These are phyloP conservation scores for Caryopteris hybrid DNA, from an alignment of 305 asterid genomes.

Conservation along the genomic window DNA sequence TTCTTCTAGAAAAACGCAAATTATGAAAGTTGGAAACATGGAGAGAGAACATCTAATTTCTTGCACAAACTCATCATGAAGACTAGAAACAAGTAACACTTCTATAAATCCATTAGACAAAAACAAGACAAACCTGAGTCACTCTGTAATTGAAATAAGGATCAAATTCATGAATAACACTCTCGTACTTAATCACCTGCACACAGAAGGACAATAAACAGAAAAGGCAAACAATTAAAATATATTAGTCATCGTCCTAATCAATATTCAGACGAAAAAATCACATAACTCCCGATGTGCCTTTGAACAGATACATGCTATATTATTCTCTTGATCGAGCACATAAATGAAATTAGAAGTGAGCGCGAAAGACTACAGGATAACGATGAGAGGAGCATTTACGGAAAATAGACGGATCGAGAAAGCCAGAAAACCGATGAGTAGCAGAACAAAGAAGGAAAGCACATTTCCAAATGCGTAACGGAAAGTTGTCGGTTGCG, in stretches of 20 bases:
- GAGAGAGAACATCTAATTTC: background rate
- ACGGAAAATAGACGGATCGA: slow-evolving; percentile 99
- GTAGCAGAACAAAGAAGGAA: slow-evolving; percentile 67
- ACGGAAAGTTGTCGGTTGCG: slow-evolving; percentile 49
- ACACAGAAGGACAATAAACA: background rate
- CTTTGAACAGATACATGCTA: slow-evolving; percentile 17
- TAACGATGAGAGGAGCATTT: slow-evolving; percentile 11
- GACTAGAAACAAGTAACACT: background rate
- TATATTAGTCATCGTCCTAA: slow-evolving; percentile 1
- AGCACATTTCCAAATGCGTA: slow-evolving; percentile 92
- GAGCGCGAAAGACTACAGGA: background rate
- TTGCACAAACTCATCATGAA: background rate
- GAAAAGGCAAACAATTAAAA: background rate
- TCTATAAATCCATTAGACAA: slow-evolving; percentile 14
- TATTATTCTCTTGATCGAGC: slow-evolving; percentile 12
- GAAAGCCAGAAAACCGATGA: slow-evolving; percentile 96
- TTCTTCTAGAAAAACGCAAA: too few species aligned
- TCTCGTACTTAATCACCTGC: slow-evolving; percentile 98
- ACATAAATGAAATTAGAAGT: background rate
- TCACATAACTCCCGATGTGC: background rate
- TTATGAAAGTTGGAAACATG: too few species aligned
- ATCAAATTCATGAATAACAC: slow-evolving; percentile 98
- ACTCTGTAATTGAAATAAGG: slow-evolving; percentile 99
- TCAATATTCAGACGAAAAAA: slow-evolving; percentile 11
- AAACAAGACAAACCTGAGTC: slow-evolving; percentile 73